Conservation (phyloP, 1,284 basidiomycete genomes). For the Ceratobasidium sp. region DNA sequence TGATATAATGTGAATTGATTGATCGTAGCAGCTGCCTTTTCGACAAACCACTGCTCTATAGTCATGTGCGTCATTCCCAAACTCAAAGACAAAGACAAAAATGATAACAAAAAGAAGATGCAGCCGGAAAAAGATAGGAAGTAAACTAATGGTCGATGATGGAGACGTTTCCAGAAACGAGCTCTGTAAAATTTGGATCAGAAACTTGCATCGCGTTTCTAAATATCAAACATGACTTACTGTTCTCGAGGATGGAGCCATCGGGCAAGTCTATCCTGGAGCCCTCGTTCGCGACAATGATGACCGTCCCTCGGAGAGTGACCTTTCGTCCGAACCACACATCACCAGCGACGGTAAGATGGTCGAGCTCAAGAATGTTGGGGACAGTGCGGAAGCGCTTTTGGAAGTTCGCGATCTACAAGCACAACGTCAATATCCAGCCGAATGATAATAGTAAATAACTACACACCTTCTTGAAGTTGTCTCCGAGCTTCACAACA, state of each 20-base stretch:
- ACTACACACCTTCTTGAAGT: conserved; percentile 77
- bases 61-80: no score
- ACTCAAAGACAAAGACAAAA: conserved; percentile 2
- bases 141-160: conserved; percentile 61
- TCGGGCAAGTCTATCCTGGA: conserved; percentile 96
- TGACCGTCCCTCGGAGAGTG: conserved; percentile 87
- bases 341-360: conserved; percentile 96
- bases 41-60: no score
- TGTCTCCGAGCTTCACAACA: conserved; percentile 96
- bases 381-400: conserved; percentile 98
- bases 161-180: conserved; percentile 65
- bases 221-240: conserved; percentile 56
- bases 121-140: not conserved
- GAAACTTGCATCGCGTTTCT: not conserved
- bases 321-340: conserved; percentile 96
- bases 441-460: not conserved
- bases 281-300: conserved; percentile 92
- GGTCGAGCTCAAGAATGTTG: conserved; percentile 92
- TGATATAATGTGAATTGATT: no score
- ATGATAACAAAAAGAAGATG: not conserved
- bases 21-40: no score
- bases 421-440: conserved; percentile 47
- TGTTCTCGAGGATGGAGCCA: conserved; percentile 94
- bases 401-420: conserved; percentile 95
- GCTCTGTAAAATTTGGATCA: conserved; percentile 50